Conservation (phyloP, 345 rosid species). For the Arabidopsis suecica region DNA sequence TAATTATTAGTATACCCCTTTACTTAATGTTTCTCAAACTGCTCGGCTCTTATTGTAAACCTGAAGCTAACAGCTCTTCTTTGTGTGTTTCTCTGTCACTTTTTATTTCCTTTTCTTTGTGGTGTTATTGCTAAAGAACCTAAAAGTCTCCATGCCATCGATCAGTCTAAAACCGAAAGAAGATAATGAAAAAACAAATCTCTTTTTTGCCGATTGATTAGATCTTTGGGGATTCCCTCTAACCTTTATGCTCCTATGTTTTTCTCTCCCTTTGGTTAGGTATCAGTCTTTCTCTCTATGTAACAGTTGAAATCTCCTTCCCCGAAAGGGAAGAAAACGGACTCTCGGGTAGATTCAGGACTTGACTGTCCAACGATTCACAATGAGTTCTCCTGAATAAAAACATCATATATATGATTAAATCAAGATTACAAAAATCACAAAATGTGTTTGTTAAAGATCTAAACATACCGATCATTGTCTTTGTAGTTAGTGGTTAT, state of each 20-base stretch:
- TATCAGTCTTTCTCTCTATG: constrained; percentile 52
- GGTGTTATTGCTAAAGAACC: constrained; percentile 33
- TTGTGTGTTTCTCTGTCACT: constrained; percentile 20
- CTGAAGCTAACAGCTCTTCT: constrained; percentile 17
- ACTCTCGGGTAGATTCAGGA: constrained; percentile 83
- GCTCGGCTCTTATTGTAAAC: background rate
- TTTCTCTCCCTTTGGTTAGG: constrained; percentile 24
- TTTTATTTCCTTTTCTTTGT: background rate
- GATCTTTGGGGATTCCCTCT: constrained; percentile 32
- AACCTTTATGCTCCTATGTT: constrained; percentile 43
- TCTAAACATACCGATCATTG: constrained; percentile 65
- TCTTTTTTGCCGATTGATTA: constrained; percentile 30
- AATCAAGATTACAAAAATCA: background rate
- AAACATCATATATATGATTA: background rate
- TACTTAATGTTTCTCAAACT: constrained; percentile 13
- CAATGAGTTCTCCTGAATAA: constrained; percentile 28
- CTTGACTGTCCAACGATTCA: constrained; percentile 57
- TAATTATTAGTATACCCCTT: background rate
- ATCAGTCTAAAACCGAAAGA: constrained; percentile 24
- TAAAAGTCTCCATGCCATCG: constrained; percentile 20
- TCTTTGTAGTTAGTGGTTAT: constrained; percentile 56
- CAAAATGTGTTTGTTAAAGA: constrained; percentile 23
- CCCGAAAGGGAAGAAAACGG: constrained; percentile 73
- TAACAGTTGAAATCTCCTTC: constrained; percentile 71
- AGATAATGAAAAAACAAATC: constrained; percentile 14